Percentiles rank a stretch among this genome's conserved stretches.
Evolutionary conservation across 1,284 basidiomycete species (phyloP).

Genomic region (Prillingera fragicola): DNA sequence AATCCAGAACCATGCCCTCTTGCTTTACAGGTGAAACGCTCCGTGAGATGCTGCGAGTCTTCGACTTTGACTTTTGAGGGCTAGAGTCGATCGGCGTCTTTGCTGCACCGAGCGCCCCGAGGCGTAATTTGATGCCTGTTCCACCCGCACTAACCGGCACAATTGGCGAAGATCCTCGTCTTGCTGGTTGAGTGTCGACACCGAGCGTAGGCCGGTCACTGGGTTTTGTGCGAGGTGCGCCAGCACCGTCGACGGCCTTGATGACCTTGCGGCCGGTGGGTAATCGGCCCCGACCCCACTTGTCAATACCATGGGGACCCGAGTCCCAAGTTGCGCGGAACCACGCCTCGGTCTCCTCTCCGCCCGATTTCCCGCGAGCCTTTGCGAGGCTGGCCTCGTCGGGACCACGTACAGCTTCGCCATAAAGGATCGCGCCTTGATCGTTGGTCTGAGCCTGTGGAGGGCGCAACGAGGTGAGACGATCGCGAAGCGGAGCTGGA

Average conservation of each 20-base stretch:
- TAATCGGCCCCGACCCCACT: slow-evolving; percentile 26
- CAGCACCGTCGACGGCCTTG: slow-evolving; percentile 25
- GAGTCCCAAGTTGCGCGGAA: slow-evolving; percentile 38
- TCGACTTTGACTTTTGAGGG: too few relatives aligned
- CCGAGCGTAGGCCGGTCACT: too few relatives aligned
- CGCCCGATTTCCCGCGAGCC: slow-evolving; percentile 30
- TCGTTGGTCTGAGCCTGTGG: slow-evolving; percentile 20
- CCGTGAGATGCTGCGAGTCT: too few relatives aligned
- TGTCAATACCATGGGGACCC: slow-evolving; percentile 30
- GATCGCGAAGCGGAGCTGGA: slow-evolving; percentile 33
- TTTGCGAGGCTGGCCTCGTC: slow-evolving; percentile 29
- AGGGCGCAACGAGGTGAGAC: slow-evolving; percentile 38
- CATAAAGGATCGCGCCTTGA: slow-evolving; percentile 27
- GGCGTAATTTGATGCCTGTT: too few relatives aligned
- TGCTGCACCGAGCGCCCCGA: too few relatives aligned
- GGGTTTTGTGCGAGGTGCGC: slow-evolving; percentile 24
- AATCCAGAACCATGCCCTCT: too few relatives aligned
- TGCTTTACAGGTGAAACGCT: too few relatives aligned
- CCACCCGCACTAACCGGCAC: too few relatives aligned
- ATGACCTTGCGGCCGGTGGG: slow-evolving; percentile 38
- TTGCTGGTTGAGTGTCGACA: too few relatives aligned
- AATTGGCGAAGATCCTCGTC: too few relatives aligned
- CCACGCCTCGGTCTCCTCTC: slow-evolving; percentile 18
- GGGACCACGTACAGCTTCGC: slow-evolving; percentile 33
- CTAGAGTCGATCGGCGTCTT: too few relatives aligned